Evolutionary conservation across 768 basidiomycete genomes (phyloP).

Genomic region (Termitomyces heimii): DNA sequence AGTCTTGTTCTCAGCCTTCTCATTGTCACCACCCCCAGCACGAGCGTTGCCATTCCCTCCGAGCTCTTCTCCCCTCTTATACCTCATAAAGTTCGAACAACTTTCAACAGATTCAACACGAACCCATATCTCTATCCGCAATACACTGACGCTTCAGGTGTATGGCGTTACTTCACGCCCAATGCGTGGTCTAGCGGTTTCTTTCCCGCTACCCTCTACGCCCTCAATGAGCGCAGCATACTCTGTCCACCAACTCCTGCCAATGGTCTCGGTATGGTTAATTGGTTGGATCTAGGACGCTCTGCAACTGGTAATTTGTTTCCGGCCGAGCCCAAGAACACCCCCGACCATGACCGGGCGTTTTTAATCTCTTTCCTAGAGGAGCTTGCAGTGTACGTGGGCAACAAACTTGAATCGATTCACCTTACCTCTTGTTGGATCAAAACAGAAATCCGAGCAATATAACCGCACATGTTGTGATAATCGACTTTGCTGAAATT

Average conservation of each 20-base stretch:
- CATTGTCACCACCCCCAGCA: not conserved
- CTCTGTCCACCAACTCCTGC: slow-evolving; percentile 37
- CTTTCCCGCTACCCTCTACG: slow-evolving; percentile 57
- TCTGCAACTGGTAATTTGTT: slow-evolving; percentile 46
- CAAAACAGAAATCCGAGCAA: slow-evolving; percentile 49
- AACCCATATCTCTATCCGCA: slow-evolving; percentile 32
- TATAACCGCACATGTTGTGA: slow-evolving; percentile 44
- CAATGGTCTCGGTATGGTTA: slow-evolving; percentile 32
- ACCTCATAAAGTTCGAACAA: slow-evolving; percentile 49
- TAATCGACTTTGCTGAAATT: slow-evolving; percentile 51
- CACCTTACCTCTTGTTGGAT: not conserved
- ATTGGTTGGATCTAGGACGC: slow-evolving; percentile 54
- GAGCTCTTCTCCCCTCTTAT: slow-evolving; percentile 56
- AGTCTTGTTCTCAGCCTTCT: not conserved
- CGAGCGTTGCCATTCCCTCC: not conserved
- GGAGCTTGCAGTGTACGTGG: slow-evolving; percentile 51
- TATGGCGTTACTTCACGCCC: slow-evolving; percentile 48
- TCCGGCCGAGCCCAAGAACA: slow-evolving; percentile 39
- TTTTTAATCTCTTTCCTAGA: slow-evolving; percentile 65
- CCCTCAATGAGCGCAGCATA: slow-evolving; percentile 44
- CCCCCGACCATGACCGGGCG: slow-evolving; percentile 63
- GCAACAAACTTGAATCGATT: not conserved
- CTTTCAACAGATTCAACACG: slow-evolving; percentile 32
- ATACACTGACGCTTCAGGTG: slow-evolving; percentile 43
- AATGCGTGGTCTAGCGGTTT: slow-evolving; percentile 68